Conservation (phyloP, 257 asterid species). For the Forsythia viridissima region DNA sequence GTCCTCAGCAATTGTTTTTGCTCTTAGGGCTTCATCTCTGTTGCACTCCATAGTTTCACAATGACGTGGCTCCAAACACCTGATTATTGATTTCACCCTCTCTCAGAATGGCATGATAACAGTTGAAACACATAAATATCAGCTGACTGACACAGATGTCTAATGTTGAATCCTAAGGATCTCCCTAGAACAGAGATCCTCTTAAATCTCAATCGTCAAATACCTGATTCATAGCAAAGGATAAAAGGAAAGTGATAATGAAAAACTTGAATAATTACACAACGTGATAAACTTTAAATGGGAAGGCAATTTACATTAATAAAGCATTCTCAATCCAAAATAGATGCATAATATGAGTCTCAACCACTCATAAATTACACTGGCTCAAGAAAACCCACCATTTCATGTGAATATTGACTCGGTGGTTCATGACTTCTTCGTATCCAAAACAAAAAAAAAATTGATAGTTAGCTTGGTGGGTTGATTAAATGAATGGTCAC, state of each 20-base stretch:
- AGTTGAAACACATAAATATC: conserved; percentile 11
- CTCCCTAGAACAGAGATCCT: conserved; percentile 18
- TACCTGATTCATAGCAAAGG: conserved; percentile 18
- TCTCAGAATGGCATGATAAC: conserved; percentile 25
- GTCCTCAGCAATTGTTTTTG: conserved; percentile 62
- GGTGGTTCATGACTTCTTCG: not conserved
- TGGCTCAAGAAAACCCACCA: not conserved
- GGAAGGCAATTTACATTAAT: not conserved
- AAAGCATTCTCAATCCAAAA: not conserved
- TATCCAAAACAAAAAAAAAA: conserved; percentile 3
- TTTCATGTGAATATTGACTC: not conserved
- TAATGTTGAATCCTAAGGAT: not conserved
- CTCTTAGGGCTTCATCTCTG: conserved; percentile 74
- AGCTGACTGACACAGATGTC: conserved; percentile 8
- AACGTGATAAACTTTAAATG: not conserved
- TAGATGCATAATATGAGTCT: not conserved
- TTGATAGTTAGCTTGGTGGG: not conserved
- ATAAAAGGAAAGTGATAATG: not conserved
- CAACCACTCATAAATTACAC: not conserved
- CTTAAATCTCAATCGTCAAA: conserved; percentile 6
- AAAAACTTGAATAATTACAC: not conserved
- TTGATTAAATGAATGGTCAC: no score
- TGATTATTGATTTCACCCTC: not conserved
- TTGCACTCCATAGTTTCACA: conserved; percentile 75
- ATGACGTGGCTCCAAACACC: conserved; percentile 15